Evolutionary conservation across 306 rosid genomes (phyloP).

Genomic region (Hylodesmum podocarpum): DNA sequence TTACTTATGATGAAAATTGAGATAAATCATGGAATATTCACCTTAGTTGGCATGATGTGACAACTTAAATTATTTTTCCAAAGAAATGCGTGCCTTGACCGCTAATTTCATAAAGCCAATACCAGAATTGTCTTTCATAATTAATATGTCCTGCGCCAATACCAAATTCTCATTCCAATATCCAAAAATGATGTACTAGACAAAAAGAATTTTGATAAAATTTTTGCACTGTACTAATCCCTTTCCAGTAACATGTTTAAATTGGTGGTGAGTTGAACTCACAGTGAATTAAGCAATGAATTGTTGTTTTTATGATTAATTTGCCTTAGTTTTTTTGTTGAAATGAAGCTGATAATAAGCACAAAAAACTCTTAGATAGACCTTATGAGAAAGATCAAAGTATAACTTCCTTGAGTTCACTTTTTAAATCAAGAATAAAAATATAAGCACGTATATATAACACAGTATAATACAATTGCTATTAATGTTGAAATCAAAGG

Average conservation of each 20-base stretch:
- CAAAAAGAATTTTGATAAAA: too few species aligned
- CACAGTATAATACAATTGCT: neutral
- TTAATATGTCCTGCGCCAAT: neutral
- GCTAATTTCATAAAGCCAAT: neutral
- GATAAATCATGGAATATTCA: neutral
- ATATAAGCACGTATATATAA: neutral
- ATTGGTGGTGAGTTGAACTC: too few species aligned
- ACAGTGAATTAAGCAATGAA: too few species aligned
- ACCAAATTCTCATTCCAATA: neutral
- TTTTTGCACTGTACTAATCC: too few species aligned
- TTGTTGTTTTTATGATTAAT: too few species aligned
- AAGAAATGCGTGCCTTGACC: neutral
- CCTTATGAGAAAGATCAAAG: slow-evolving; percentile 18
- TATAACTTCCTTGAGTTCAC: neutral
- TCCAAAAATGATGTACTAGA: too few species aligned
- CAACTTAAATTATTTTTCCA: neutral
- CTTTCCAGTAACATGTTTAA: too few species aligned
- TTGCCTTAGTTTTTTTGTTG: too few species aligned
- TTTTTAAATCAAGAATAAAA: slow-evolving; percentile 6
- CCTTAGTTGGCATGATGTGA: neutral
- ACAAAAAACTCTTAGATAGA: too few species aligned
- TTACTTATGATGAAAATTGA: neutral
- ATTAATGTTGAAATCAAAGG: neutral
- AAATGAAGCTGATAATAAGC: too few species aligned
- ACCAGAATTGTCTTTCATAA: neutral